Conservation (phyloP, 73 alveolate genomes). For the Breviolum minutum region DNA sequence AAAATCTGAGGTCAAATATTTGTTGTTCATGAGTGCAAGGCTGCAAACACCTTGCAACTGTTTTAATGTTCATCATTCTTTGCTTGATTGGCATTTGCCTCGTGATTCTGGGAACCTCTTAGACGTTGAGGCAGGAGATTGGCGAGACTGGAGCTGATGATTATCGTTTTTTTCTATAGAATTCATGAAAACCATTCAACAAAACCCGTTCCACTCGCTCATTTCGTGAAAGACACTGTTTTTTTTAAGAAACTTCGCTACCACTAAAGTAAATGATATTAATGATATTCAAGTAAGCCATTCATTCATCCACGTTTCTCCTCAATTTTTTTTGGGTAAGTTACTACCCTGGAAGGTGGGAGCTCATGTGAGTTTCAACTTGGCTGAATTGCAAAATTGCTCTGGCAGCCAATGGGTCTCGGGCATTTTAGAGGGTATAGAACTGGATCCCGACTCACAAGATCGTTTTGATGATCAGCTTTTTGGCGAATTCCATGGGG, state of each 20-base stretch:
- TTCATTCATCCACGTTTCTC: not conserved
- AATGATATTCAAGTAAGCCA: not conserved
- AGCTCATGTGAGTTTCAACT: constrained; percentile 13
- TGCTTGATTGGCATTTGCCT: constrained; percentile 75
- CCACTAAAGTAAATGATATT: too few relatives aligned
- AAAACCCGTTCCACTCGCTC: too few relatives aligned
- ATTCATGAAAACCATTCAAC: too few relatives aligned
- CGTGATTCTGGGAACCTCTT: constrained; percentile 60
- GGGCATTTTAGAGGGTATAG: not conserved
- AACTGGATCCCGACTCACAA: constrained; percentile 22
- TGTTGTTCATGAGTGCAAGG: constrained; percentile 55
- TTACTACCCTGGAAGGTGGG: not conserved
- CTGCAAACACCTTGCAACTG: constrained; percentile 26
- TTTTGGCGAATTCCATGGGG: not conserved
- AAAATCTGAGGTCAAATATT: not conserved
- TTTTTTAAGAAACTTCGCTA: too few relatives aligned
- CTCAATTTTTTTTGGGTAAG: not conserved
- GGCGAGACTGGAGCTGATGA: too few relatives aligned
- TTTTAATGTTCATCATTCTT: constrained; percentile 61
- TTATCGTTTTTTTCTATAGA: too few relatives aligned
- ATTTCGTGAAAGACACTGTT: too few relatives aligned
- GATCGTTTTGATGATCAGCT: constrained; percentile 52
- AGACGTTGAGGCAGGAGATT: constrained; percentile 48
- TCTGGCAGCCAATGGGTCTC: constrained; percentile 31
- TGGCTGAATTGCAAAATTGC: not conserved